Conservation (phyloP, 352 stramenopile species). For the Phytophthora hybrid region DNA sequence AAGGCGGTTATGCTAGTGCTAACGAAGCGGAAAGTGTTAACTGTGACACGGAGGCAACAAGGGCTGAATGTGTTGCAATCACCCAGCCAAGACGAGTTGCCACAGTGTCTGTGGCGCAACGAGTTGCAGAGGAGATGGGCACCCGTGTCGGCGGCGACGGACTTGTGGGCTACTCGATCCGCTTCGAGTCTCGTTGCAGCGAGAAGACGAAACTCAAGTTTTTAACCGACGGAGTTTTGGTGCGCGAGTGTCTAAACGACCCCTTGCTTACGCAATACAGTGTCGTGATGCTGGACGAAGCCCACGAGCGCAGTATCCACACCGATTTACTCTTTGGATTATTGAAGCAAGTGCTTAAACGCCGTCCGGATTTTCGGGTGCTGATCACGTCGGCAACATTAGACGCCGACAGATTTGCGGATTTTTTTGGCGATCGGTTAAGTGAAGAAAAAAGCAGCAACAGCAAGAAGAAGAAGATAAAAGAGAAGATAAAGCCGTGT, state of each 20-base stretch:
- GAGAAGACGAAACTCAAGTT: slow-evolving; percentile 83
- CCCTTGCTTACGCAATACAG: slow-evolving; percentile 83
- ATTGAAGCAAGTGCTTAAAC: slow-evolving; percentile 78
- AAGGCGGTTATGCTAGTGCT: slow-evolving; percentile 21
- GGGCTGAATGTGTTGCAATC: slow-evolving; percentile 68
- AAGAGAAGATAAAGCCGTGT: slow-evolving; percentile 41
- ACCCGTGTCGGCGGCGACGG: slow-evolving; percentile 42
- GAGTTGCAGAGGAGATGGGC: slow-evolving; percentile 98
- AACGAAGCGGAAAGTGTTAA: background rate
- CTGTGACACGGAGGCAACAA: background rate
- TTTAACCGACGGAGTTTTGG: slow-evolving; percentile 82
- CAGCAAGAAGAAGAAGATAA: slow-evolving; percentile 26
- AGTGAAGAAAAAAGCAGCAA: background rate
- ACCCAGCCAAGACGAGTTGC: slow-evolving; percentile 96
- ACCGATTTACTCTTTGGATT: slow-evolving; percentile 98
- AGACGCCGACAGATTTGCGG: slow-evolving; percentile 85
- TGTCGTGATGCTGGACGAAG: slow-evolving; percentile 96
- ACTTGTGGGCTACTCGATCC: slow-evolving; percentile 96
- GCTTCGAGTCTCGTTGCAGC: slow-evolving; percentile 95
- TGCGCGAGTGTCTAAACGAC: slow-evolving; percentile 85
- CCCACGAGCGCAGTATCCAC: slow-evolving; percentile 98
- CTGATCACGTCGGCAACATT: slow-evolving; percentile 95
- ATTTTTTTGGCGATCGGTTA: slow-evolving; percentile 76
- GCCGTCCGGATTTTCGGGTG: slow-evolving; percentile 89
- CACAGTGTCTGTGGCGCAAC: slow-evolving; percentile 97